These are phyloP conservation scores for Candolleomyces eurysporus DNA, from an alignment of 768 basidiomycete species.

Conservation along the genomic window DNA sequence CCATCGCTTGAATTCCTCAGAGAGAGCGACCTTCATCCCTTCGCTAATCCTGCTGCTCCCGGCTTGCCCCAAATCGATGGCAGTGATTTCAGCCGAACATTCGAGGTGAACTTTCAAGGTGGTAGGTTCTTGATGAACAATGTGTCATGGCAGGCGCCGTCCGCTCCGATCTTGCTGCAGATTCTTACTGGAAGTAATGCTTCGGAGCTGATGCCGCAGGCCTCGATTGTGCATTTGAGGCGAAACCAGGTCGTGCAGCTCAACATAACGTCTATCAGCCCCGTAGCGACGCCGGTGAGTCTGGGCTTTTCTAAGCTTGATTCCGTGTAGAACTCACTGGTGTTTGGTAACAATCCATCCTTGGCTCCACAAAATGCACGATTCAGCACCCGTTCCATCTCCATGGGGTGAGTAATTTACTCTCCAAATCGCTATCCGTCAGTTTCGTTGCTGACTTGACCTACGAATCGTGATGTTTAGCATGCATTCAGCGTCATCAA, in stretches of 20 bases:
- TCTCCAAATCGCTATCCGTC: background rate
- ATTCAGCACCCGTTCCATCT: constrained; percentile 44
- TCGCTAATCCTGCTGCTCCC: constrained; percentile 27
- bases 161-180: constrained; percentile 43
- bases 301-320: too few relatives aligned
- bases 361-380: too few relatives aligned
- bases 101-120: constrained; percentile 21
- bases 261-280: too few relatives aligned
- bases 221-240: too few relatives aligned
- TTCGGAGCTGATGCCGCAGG: constrained; percentile 29
- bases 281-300: too few relatives aligned
- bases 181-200: constrained; percentile 39
- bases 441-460: background rate
- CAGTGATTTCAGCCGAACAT: constrained; percentile 36
- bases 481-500: constrained; percentile 42
- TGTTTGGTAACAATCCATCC: too few relatives aligned
- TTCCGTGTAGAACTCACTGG: too few relatives aligned
- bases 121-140: constrained; percentile 24
- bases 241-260: too few relatives aligned
- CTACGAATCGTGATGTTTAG: background rate
- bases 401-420: constrained; percentile 38
- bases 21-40: constrained; percentile 36
- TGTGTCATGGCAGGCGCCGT: constrained; percentile 24
- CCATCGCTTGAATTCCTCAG: constrained; percentile 22
- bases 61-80: constrained; percentile 33